Evolutionary conservation across 768 basidiomycete genomes (phyloP).

Genomic region (Termitomyces sp.): DNA sequence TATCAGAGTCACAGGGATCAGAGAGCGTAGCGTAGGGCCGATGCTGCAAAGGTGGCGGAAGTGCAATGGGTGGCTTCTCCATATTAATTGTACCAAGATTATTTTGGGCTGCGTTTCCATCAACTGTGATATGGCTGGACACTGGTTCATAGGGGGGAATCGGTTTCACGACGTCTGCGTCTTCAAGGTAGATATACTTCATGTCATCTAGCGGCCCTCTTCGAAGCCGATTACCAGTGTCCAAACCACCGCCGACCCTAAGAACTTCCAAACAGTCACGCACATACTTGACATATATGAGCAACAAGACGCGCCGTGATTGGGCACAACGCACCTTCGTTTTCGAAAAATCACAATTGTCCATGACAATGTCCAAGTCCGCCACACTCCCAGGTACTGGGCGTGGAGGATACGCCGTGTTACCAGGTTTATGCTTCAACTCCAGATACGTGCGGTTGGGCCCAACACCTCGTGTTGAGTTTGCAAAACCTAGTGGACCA

Average conservation of each 20-base stretch:
- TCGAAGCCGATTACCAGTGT: slow-evolving; percentile 72
- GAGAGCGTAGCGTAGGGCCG: slow-evolving; percentile 54
- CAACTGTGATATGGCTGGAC: slow-evolving; percentile 21
- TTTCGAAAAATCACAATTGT: slow-evolving; percentile 87
- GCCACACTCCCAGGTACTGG: slow-evolving; percentile 82
- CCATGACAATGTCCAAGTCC: slow-evolving; percentile 88
- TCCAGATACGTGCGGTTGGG: slow-evolving; percentile 78
- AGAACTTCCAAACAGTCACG: slow-evolving; percentile 95
- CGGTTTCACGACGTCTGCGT: slow-evolving; percentile 28
- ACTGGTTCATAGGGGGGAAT: slow-evolving; percentile 10
- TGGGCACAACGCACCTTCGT: slow-evolving; percentile 52
- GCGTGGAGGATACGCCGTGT: slow-evolving; percentile 82
- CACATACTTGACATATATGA: slow-evolving; percentile 74
- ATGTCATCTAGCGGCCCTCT: slow-evolving; percentile 77
- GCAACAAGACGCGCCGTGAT: slow-evolving; percentile 1
- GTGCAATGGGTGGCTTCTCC: slow-evolving; percentile 50
- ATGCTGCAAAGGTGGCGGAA: slow-evolving; percentile 51
- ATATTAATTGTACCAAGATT: slow-evolving; percentile 61
- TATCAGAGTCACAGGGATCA: slow-evolving; percentile 76
- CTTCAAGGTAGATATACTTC: slow-evolving; percentile 87
- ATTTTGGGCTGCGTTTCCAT: slow-evolving; percentile 51
- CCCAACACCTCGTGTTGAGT: slow-evolving; percentile 66
- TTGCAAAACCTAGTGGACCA: slow-evolving; percentile 38
- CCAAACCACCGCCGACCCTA: slow-evolving; percentile 85
- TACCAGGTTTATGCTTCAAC: slow-evolving; percentile 54